phyloP scores from a whole-genome alignment of 2,329 filamentous ascomycete genomes.

The Epichloe gansuensis region DNA sequence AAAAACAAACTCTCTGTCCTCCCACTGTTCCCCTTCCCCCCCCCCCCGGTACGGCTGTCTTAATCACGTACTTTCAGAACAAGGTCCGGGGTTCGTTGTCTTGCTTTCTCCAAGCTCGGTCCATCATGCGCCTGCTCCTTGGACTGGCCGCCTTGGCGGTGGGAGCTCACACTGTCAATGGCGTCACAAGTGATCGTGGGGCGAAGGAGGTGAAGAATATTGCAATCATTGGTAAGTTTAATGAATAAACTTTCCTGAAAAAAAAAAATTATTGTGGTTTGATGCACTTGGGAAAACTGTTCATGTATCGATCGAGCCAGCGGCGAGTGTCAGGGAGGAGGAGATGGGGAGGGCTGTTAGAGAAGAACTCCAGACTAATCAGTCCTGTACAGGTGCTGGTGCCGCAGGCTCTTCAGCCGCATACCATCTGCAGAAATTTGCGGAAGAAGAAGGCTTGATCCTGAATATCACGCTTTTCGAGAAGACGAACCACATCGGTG shows the following conservation, averaged over 20 bases:
- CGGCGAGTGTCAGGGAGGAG: too few species aligned
- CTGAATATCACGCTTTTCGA: slow-evolving; percentile 85
- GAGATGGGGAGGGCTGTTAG: too few species aligned
- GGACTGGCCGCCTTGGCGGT: slow-evolving; percentile 6
- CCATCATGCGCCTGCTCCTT: slow-evolving; percentile 3
- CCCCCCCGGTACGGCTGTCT: too few species aligned
- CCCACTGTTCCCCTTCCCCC: too few species aligned
- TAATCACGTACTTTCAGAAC: too few species aligned
- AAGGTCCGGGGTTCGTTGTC: too few species aligned
- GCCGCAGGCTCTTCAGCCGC: slow-evolving; percentile 78
- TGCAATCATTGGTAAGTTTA: slow-evolving; percentile 23
- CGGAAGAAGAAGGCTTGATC: slow-evolving; percentile 42
- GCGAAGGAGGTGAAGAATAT: slow-evolving; percentile 18
- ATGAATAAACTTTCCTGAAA: background rate
- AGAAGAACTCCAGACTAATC: background rate
- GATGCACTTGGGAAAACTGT: too few species aligned
- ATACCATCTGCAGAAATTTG: slow-evolving; percentile 66
- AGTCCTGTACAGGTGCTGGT: slow-evolving; percentile 57
- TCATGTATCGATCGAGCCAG: too few species aligned
- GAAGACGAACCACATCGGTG: slow-evolving; percentile 62
- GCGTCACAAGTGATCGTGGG: slow-evolving; percentile 4
- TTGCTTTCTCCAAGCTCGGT: background rate
- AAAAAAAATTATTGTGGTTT: too few species aligned
- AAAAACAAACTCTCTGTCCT: too few species aligned
- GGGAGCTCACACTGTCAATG: slow-evolving; percentile 9